Conservation (phyloP, 1,284 basidiomycete species). For the Rhodotorula sp. region DNA sequence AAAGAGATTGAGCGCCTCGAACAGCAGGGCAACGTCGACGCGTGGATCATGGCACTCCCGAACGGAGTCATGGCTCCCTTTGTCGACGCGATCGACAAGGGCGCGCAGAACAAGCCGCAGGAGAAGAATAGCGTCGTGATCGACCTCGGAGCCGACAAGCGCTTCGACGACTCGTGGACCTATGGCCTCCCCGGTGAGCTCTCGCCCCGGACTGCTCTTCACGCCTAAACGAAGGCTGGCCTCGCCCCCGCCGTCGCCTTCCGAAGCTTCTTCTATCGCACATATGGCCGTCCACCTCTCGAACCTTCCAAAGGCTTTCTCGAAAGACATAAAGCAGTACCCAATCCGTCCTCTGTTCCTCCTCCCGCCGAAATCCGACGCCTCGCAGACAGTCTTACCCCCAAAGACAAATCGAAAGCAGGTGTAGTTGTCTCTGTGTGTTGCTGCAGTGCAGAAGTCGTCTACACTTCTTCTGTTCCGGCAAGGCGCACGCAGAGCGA, state of each 20-base stretch:
- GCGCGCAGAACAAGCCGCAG: conserved; percentile 28
- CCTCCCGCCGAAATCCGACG: neutral
- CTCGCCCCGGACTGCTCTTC: neutral
- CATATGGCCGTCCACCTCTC: neutral
- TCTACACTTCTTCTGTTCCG: neutral
- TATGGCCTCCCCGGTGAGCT: conserved; percentile 98
- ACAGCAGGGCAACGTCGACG: conserved; percentile 81
- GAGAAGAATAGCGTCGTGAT: conserved; percentile 70
- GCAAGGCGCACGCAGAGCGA: neutral
- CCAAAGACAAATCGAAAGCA: neutral
- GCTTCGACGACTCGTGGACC: conserved; percentile 88
- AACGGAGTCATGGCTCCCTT: conserved; percentile 97
- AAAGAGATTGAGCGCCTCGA: conserved; percentile 82
- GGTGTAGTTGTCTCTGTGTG: conserved; percentile 10
- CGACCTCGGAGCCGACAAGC: conserved; percentile 85
- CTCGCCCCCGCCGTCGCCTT: neutral
- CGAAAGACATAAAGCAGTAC: neutral
- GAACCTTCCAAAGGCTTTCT: too few species aligned
- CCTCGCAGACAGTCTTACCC: neutral
- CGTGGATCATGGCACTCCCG: conserved; percentile 96
- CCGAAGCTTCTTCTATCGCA: neutral
- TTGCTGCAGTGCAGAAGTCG: conserved; percentile 14
- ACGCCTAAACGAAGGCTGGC: neutral
- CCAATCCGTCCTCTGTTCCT: neutral
- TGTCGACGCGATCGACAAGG: conserved; percentile 86